phyloP scores from a whole-genome alignment of 2,329 filamentous ascomycete genomes.

The Pseudogymnoascus sp. region DNA sequence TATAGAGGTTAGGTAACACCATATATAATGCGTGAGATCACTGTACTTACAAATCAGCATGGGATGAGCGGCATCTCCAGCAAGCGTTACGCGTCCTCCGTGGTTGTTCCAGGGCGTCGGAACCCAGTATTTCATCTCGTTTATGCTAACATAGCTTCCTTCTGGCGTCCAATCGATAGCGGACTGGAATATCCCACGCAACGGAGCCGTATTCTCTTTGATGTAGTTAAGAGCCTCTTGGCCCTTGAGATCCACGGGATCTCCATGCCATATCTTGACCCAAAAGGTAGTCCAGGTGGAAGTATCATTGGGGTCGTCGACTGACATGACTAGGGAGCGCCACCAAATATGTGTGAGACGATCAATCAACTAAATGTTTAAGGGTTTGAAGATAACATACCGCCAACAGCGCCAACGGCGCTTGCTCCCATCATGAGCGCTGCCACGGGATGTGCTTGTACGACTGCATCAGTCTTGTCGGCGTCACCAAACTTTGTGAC shows the following conservation, averaged over 20 bases:
- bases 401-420: conserved; percentile 26
- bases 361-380: not conserved
- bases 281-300: conserved; percentile 31
- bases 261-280: conserved; percentile 31
- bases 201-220: conserved; percentile 21
- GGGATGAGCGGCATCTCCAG: conserved; percentile 41
- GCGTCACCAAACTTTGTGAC: conserved; percentile 24
- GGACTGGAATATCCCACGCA: conserved; percentile 29
- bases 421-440: conserved; percentile 27
- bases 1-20: not conserved
- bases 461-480: conserved; percentile 24
- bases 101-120: conserved; percentile 19
- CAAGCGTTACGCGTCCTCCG: conserved; percentile 31
- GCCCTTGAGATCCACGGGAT: conserved; percentile 26
- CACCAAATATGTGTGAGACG: not conserved
- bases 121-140: conserved; percentile 34
- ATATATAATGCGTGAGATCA: conserved; percentile 1
- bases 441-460: conserved; percentile 28
- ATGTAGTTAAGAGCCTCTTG: conserved; percentile 31
- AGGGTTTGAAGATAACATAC: conserved; percentile 20
- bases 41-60: conserved; percentile 41
- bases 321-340: conserved; percentile 21
- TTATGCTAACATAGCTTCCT: conserved; percentile 26
- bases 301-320: conserved; percentile 21
- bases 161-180: conserved; percentile 32